Evolutionary conservation across 2,329 filamentous ascomycete genomes (phyloP), one percentile per base, ranked within the genome.

Genomic region (Trichoderma afroharzianum): DNA sequence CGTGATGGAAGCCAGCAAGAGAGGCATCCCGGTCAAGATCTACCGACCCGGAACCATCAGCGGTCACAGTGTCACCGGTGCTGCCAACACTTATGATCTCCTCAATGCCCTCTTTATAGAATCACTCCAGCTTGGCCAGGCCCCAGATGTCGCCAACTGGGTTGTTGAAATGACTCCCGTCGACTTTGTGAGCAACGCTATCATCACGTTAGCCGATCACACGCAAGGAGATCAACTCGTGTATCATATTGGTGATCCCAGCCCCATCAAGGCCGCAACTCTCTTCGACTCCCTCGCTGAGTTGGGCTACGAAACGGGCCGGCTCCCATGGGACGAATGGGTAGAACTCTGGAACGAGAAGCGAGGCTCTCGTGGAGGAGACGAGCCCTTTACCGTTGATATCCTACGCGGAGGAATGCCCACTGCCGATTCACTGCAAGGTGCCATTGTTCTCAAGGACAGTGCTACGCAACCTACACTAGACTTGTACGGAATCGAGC

Each of bases 331-430:
- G 86, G 89, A 93, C 53, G 88, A 93, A 15, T 95, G 93, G 93
- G 90, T 93, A 9, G 82, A 86, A 1, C 82, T 92, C 2, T 95
- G 93, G 93, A 88, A 85, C 55, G 88, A 93, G 79, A 90, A 91
- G 82, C 84, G 92, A 75, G 90, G 90, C 11, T 83, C 84, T 64
- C 91, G 90, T 75, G 88, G 88, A 73, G 91, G 90, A 33, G 90
- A 93, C 64, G 91, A 91, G 53, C 88, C 89, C 1, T 94, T 94
- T 76, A 94, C 93, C 0, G 88, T 93, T 39, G 92, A 94, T 74
- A 93, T 95, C 74, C 89, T 95, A 12, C 90, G 92, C 63, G 91
- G 92, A 74, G 92, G 93, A 72, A 94, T 95, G 92, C 93, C 93
- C 1, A 91, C 87, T 8, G 88, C 91, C 1, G 91, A 93, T 15